These are phyloP conservation scores for Perilla frutescens DNA, from an alignment of 257 asterid species.

Conservation along the genomic window DNA sequence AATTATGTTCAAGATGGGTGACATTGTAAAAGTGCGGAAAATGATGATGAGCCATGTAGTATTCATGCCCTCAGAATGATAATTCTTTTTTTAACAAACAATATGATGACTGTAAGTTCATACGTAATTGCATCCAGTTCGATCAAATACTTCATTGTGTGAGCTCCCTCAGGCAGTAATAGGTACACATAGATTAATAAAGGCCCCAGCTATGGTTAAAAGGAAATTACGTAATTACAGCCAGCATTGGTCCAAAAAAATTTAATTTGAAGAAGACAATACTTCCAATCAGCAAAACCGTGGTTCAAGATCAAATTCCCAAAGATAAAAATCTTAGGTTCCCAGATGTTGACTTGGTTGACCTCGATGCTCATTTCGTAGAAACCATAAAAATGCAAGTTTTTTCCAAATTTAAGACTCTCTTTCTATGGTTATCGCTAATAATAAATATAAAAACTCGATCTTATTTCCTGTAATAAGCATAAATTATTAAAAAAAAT, in stretches of 20 bases:
- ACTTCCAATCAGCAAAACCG: neutral
- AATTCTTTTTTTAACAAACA: neutral
- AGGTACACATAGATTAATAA: neutral
- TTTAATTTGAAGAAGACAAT: neutral
- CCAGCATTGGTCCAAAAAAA: neutral
- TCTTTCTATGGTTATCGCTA: constrained; percentile 1
- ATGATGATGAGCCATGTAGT: neutral
- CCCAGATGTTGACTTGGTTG: constrained; percentile 37
- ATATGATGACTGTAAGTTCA: neutral
- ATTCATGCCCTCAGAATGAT: neutral
- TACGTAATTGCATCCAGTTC: neutral
- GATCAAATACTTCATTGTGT: neutral
- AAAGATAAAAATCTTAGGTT: neutral
- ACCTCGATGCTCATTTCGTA: constrained; percentile 25
- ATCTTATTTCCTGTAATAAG: constrained; percentile 13
- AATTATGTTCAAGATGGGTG: neutral
- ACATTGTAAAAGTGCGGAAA: neutral
- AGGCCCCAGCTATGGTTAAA: neutral
- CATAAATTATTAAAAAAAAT: neutral
- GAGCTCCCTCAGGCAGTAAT: constrained; percentile 4
- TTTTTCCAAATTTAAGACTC: neutral
- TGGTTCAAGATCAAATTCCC: neutral
- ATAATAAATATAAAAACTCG: neutral
- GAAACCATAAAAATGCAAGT: constrained; percentile 13
- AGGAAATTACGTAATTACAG: neutral